phyloP scores from a whole-genome alignment of 2,329 filamentous ascomycete species.

The Claviceps sp. region DNA sequence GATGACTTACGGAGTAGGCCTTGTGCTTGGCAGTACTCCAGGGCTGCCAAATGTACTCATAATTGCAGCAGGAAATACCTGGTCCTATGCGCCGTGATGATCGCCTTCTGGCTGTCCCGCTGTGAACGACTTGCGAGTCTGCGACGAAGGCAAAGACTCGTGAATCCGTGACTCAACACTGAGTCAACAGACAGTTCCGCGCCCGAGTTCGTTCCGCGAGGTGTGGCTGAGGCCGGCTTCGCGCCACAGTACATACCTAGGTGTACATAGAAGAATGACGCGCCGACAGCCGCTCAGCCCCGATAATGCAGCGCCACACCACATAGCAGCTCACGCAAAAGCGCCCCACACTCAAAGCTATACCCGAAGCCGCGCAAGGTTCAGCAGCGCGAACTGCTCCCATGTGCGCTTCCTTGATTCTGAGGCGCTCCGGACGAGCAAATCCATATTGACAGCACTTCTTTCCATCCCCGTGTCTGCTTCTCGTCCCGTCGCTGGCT shows the following conservation, averaged over 20 bases:
- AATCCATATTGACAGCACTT: constrained; percentile 6
- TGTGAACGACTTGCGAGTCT: neutral
- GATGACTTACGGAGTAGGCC: constrained; percentile 53
- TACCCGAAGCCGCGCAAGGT: neutral
- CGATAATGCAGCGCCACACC: neutral
- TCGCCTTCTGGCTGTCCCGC: neutral
- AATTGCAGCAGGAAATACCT: neutral
- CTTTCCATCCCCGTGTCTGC: neutral
- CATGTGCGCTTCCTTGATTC: constrained; percentile 3
- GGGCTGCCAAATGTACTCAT: constrained; percentile 60
- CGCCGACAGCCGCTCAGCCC: neutral
- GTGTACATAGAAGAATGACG: too few species aligned
- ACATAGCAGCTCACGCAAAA: neutral
- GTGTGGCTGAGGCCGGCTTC: neutral
- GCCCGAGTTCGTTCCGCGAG: neutral
- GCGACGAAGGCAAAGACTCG: neutral
- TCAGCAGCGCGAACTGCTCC: neutral
- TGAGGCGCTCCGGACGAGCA: constrained; percentile 2
- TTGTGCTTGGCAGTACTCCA: constrained; percentile 50
- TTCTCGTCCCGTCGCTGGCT: constrained; percentile 1
- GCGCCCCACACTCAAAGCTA: constrained; percentile 1
- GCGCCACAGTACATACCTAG: neutral
- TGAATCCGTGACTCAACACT: neutral
- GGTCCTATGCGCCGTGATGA: neutral
- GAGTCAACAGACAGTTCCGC: too few species aligned